Conservation (phyloP, 2,329 filamentous ascomycete species). For the Fusarium anthophilum region DNA sequence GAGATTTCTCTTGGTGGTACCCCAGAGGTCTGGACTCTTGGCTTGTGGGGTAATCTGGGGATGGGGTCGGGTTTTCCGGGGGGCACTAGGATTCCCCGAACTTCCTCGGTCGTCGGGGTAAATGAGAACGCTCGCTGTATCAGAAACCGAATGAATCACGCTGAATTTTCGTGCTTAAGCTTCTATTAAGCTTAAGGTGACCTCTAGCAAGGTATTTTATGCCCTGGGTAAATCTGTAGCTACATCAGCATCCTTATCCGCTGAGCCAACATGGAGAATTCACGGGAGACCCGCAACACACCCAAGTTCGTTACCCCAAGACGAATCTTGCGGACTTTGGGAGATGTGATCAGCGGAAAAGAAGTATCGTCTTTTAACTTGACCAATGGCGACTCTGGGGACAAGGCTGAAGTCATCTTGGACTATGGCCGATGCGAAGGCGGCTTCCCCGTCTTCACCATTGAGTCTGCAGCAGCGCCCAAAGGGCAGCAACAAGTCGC, state of each 20-base stretch:
- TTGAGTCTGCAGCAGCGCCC: neutral
- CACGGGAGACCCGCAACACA: too few species aligned
- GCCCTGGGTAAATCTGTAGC: accelerated
- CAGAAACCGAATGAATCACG: neutral
- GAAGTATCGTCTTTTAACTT: neutral
- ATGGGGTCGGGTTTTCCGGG: neutral
- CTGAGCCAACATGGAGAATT: neutral
- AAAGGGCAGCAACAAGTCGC: neutral
- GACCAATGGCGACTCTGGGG: neutral
- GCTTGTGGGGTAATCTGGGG: neutral
- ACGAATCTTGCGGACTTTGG: neutral
- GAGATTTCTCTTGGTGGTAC: neutral
- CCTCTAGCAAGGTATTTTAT: too few species aligned
- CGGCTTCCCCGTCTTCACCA: neutral
- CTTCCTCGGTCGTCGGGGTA: neutral
- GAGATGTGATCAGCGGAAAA: accelerated
- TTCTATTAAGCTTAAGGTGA: neutral
- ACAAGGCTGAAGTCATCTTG: neutral
- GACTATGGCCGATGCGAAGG: conserved; percentile 4
- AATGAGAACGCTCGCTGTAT: neutral
- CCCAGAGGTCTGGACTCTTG: neutral
- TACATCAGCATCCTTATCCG: neutral
- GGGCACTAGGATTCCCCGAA: neutral
- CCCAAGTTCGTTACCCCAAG: neutral
- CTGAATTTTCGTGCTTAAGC: neutral